A percentile compares a stretch with the other conserved stretches of the same genome.
phyloP scores from a whole-genome alignment of 768 basidiomycete species.

The Auricularia sp. region DNA sequence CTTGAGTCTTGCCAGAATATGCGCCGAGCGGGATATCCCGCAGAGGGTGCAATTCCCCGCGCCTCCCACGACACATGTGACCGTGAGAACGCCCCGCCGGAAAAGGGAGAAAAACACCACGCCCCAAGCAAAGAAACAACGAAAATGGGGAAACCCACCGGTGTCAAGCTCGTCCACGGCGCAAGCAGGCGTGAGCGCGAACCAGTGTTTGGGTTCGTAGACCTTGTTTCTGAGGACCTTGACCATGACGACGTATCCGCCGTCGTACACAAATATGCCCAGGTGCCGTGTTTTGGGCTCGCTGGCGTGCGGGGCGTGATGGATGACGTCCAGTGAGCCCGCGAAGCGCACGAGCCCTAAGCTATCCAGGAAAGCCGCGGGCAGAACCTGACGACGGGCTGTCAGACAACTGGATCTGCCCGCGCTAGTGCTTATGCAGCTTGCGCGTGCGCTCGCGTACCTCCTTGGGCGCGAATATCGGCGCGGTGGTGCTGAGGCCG shows the following conservation, averaged over 20 bases:
- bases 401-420: not conserved
- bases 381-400: constrained; percentile 10
- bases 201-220: constrained; percentile 87
- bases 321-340: constrained; percentile 83
- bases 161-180: constrained; percentile 57
- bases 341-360: constrained; percentile 72
- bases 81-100: too few relatives aligned
- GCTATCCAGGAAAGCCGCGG: constrained; percentile 46
- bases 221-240: constrained; percentile 62
- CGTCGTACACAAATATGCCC: constrained; percentile 79
- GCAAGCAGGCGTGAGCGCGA: constrained; percentile 65
- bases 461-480: not conserved
- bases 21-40: too few relatives aligned
- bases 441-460: not conserved
- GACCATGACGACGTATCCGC: constrained; percentile 77
- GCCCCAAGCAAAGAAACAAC: not conserved
- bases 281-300: constrained; percentile 38
- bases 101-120: too few relatives aligned
- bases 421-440: not conserved
- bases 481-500: constrained; percentile 16
- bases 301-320: constrained; percentile 32
- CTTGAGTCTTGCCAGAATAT: too few relatives aligned
- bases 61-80: too few relatives aligned
- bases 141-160: constrained; percentile 28
- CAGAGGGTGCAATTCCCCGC: too few relatives aligned